phyloP scores from a whole-genome alignment of 2,329 filamentous ascomycete genomes.

The Pseudogymnoascus destructans region DNA sequence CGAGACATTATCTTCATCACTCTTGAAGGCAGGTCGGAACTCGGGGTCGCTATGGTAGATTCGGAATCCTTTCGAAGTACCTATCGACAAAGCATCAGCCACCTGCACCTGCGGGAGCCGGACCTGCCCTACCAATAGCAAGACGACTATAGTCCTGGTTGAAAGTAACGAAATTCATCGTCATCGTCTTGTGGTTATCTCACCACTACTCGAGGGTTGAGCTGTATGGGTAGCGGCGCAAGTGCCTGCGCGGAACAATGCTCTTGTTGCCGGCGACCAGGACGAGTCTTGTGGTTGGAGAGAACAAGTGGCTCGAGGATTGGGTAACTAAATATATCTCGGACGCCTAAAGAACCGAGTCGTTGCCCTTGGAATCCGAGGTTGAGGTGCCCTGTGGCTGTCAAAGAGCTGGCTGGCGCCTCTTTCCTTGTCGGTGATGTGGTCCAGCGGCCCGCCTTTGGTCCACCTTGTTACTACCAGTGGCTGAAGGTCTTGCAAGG shows the following conservation, averaged over 20 bases:
- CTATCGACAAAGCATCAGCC: conserved; percentile 32
- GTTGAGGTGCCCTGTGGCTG: conserved; percentile 4
- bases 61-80: conserved; percentile 85
- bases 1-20: conserved; percentile 86
- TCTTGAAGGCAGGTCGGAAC: conserved; percentile 89
- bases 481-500: background rate
- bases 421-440: conserved; percentile 8
- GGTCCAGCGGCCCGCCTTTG: conserved; percentile 1
- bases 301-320: background rate
- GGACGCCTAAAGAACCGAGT: background rate
- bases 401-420: conserved; percentile 6
- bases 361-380: background rate
- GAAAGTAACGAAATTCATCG: conserved; percentile 96
- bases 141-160: conserved; percentile 98
- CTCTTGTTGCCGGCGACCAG: background rate
- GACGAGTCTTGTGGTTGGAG: background rate
- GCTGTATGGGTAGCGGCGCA: background rate
- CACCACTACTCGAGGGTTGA: background rate
- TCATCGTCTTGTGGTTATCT: conserved; percentile 36
- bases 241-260: conserved; percentile 5
- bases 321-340: background rate
- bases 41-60: conserved; percentile 87
- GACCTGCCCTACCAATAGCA: conserved; percentile 57
- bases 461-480: background rate
- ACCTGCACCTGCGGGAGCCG: background rate